Conservation (phyloP, 2,329 filamentous ascomycete genomes). For the Alternaria sp. region DNA sequence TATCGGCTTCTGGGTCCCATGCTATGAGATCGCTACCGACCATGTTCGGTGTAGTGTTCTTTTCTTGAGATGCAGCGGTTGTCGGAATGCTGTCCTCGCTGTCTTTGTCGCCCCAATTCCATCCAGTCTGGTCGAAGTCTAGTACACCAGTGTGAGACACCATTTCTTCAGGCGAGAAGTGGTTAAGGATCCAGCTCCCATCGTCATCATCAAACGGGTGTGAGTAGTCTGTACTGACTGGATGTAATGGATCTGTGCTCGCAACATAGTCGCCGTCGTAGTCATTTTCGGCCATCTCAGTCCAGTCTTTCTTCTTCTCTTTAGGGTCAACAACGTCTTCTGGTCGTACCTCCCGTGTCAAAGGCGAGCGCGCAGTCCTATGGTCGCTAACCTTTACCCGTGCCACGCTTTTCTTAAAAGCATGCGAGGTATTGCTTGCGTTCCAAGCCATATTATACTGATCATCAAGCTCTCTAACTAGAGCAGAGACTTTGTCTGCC, state of each 20-base stretch:
- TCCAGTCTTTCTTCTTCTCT: constrained; percentile 4
- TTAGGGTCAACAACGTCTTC: constrained; percentile 27
- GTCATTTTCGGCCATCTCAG: constrained; percentile 16
- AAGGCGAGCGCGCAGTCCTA: constrained; percentile 17
- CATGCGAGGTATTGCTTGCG: constrained; percentile 15
- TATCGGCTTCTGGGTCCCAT: constrained; percentile 11
- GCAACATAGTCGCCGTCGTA: constrained; percentile 33
- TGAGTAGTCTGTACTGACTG: constrained; percentile 27
- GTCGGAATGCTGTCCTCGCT: background rate
- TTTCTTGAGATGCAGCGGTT: background rate
- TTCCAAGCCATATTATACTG: constrained; percentile 27
- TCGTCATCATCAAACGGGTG: constrained; percentile 24
- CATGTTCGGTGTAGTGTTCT: background rate
- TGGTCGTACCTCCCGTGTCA: constrained; percentile 28
- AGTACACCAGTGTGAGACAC: background rate
- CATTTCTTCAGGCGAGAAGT: constrained; percentile 17
- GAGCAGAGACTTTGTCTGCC: constrained; percentile 6
- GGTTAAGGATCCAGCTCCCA: constrained; percentile 20
- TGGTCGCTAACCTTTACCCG: constrained; percentile 15
- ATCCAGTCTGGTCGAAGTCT: constrained; percentile 7
- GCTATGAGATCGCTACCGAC: constrained; percentile 6
- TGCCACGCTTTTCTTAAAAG: constrained; percentile 9
- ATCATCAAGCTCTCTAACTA: constrained; percentile 25
- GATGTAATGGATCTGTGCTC: constrained; percentile 38
- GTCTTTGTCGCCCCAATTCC: constrained; percentile 16